A percentile compares a stretch with the other conserved stretches of the same genome.
Evolutionary conservation across 805 yeast genomes (phyloP).

Genomic region (Yamadazyma akitaensis): DNA sequence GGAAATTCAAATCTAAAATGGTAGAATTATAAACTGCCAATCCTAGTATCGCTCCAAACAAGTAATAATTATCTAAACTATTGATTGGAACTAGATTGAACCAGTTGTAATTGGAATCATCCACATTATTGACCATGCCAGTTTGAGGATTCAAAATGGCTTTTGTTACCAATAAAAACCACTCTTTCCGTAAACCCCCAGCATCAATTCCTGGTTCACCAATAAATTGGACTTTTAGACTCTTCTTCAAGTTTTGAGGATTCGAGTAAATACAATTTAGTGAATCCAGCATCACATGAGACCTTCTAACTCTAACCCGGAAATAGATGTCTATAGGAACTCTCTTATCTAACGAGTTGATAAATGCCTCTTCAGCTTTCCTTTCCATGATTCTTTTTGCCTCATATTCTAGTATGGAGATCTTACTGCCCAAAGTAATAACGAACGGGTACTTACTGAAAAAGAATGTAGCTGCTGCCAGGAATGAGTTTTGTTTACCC

Average conservation of each 20-base stretch:
- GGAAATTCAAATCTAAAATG: slow-evolving; percentile 76
- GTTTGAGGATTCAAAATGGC: slow-evolving; percentile 66
- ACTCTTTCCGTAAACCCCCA: slow-evolving; percentile 91
- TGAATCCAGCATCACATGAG: slow-evolving; percentile 69
- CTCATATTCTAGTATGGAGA: slow-evolving; percentile 76
- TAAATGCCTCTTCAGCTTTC: slow-evolving; percentile 86
- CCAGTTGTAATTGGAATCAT: slow-evolving; percentile 75
- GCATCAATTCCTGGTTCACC: slow-evolving; percentile 94
- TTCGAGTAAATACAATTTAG: slow-evolving; percentile 56
- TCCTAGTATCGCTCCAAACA: slow-evolving; percentile 85
- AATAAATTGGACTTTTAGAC: slow-evolving; percentile 72
- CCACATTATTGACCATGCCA: slow-evolving; percentile 64
- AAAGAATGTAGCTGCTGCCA: slow-evolving; percentile 40
- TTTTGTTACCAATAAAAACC: slow-evolving; percentile 77
- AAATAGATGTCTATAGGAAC: slow-evolving; percentile 65
- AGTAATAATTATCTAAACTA: slow-evolving; percentile 54
- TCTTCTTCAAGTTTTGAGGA: slow-evolving; percentile 62
- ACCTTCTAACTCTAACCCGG: slow-evolving; percentile 65
- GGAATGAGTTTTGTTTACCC: slow-evolving; percentile 30
- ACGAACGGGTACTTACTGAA: slow-evolving; percentile 85
- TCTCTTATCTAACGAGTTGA: slow-evolving; percentile 64
- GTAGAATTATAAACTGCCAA: slow-evolving; percentile 89
- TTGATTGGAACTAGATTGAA: slow-evolving; percentile 52
- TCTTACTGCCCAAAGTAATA: slow-evolving; percentile 77
- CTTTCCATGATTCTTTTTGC: slow-evolving; percentile 78